phyloP scores from a whole-genome alignment of 352 stramenopile genomes.

The Pythium monospermum region DNA sequence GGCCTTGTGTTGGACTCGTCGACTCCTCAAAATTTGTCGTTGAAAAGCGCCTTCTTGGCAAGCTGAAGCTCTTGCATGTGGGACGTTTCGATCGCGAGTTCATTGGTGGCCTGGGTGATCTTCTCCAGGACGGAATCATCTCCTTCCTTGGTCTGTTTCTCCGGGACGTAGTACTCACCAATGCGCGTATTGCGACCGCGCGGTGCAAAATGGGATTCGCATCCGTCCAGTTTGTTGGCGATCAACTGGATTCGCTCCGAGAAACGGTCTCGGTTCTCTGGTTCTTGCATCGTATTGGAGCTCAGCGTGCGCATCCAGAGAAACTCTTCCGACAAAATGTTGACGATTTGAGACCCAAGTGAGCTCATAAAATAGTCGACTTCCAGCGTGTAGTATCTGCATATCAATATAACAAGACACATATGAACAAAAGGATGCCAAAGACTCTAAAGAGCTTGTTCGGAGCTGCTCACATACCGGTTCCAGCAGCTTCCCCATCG shows the following conservation, averaged over 20 bases:
- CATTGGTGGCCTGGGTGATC: slow-evolving; percentile 80
- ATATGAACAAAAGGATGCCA: too few species aligned
- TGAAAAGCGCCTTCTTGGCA: slow-evolving; percentile 82
- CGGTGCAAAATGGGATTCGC: slow-evolving; percentile 53
- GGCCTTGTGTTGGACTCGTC: too few species aligned
- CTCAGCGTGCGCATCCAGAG: slow-evolving; percentile 90
- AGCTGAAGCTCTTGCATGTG: slow-evolving; percentile 79
- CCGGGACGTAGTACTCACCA: slow-evolving; percentile 82
- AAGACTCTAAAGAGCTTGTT: too few species aligned
- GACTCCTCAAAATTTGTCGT: slow-evolving; percentile 75
- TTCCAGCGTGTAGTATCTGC: slow-evolving; percentile 91
- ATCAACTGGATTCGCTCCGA: slow-evolving; percentile 87
- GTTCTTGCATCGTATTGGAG: slow-evolving; percentile 87
- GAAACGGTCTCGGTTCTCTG: slow-evolving; percentile 86
- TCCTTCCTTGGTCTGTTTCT: slow-evolving; percentile 71
- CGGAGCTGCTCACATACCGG: slow-evolving; percentile 53
- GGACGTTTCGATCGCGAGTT: slow-evolving; percentile 82
- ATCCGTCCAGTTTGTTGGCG: slow-evolving; percentile 79
- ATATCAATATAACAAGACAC: neutral
- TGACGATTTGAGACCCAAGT: slow-evolving; percentile 89
- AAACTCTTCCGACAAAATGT: slow-evolving; percentile 91
- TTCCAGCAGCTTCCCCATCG: slow-evolving; percentile 96
- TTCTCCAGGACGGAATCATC: slow-evolving; percentile 84
- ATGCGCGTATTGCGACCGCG: slow-evolving; percentile 66
- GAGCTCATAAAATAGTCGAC: slow-evolving; percentile 97